These are phyloP conservation scores for Helianthus tuberosus DNA, from an alignment of 129 eudicot species.

Conservation along the genomic window DNA sequence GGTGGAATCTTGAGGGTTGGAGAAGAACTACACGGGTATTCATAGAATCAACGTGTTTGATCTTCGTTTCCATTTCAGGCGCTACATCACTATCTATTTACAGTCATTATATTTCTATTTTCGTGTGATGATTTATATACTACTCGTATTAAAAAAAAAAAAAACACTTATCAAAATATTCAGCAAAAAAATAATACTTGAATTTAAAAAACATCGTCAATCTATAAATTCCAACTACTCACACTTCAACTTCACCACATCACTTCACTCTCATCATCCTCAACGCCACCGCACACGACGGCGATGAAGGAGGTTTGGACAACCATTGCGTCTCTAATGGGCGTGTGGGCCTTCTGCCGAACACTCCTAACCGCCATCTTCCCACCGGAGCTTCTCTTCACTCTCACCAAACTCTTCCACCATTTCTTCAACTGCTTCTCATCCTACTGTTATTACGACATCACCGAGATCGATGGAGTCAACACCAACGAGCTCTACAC, in stretches of 20 bases:
- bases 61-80: too few species aligned
- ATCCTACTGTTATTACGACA: constrained; percentile 78
- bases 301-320: constrained; percentile 91
- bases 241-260: constrained; percentile 9
- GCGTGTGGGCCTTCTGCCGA: constrained; percentile 81
- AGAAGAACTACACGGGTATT: too few species aligned
- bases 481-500: constrained; percentile 94
- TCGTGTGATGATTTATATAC: too few species aligned
- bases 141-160: too few species aligned
- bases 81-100: too few species aligned
- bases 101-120: too few species aligned
- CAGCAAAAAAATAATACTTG: background rate
- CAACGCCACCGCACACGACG: background rate
- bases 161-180: too few species aligned
- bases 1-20: too few species aligned
- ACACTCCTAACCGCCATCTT: constrained; percentile 62
- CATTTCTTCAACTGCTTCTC: constrained; percentile 64
- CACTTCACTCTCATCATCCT: background rate
- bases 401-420: constrained; percentile 50
- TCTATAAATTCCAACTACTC: constrained; percentile 32
- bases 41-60: too few species aligned
- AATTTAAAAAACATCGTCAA: background rate
- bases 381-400: constrained; percentile 80
- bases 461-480: constrained; percentile 91
- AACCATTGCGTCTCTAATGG: constrained; percentile 85